Evolutionary conservation across 371 early-diverging fungal genomes (phyloP), one percentile per base, ranked within the genome.

Genomic region (Phascolomyces articulosus): DNA sequence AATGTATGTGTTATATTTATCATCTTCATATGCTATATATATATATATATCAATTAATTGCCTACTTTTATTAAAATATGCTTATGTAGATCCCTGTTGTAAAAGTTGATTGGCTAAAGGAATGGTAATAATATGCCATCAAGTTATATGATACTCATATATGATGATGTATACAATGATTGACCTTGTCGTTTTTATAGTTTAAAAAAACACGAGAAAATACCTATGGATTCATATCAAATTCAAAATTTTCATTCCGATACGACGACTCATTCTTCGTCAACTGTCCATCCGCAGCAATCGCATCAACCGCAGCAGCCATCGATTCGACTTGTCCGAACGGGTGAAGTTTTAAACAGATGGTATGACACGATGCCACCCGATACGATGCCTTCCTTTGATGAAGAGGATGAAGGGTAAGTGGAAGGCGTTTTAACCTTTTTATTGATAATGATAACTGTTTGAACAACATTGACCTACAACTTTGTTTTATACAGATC

Each of bases 71-170:
- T 34, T 34, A 9, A 34, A 34, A 9, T 34, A 34, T 34, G 11
- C 11, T 34, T 34, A 9, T 34, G 6, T 41, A 70, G 69, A 48
- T 66, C 18, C 77, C 77, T 18, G 65, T 77, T 15, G 29, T 74
- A 11, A 60, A 67, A 53, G 49, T 69, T 18, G 62, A 80, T 23
- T 80, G 80, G 80, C n/a, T 80, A 26, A 66, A 65, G 21, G 70
- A 71, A 24, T 75, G 77, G 80, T 79, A 58, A 47, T 20, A 20
- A 34, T 9, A 34, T 11, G 31, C 31, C 3, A 6, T 3, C 3
- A 31, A 31, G 6, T 6, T 6, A 31, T 34, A 9, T 34, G 11
- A 34, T 34, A 0, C 11, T 44, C 0, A 13, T 44, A 44, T 44
- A 44, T n/a, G 3, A 8, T 41, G 4, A 4, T 44, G 4, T 15